phyloP scores from a whole-genome alignment of 441 rosid genomes.

The Metrosideros polymorpha region DNA sequence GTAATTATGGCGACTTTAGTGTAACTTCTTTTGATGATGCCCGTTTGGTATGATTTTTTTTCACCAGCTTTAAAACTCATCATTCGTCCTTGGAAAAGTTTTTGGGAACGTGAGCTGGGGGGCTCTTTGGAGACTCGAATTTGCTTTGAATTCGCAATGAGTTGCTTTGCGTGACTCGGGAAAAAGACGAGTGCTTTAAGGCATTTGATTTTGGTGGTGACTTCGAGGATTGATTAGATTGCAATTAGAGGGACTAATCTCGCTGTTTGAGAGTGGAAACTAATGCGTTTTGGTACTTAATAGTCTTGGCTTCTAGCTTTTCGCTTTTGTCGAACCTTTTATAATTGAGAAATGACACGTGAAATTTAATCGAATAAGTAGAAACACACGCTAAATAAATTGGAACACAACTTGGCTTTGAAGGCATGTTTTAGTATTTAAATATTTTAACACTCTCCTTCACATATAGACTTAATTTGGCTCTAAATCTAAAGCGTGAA shows the following conservation, averaged over 20 bases:
- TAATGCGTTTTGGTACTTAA: neutral
- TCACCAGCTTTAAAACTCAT: neutral
- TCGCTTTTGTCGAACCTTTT: neutral
- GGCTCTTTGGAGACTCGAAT: neutral
- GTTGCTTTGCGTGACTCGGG: neutral
- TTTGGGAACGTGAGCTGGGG: neutral
- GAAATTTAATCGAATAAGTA: rapidly evolving
- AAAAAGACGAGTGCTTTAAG: neutral
- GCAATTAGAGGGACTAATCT: neutral
- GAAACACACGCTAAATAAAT: neutral
- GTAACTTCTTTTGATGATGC: neutral
- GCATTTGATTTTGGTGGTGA: neutral
- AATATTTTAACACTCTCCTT: neutral
- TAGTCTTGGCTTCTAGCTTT: neutral
- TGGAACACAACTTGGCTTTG: neutral
- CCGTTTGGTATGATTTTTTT: neutral
- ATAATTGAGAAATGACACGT: neutral
- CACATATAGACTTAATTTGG: neutral
- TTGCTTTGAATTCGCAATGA: neutral
- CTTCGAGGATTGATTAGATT: neutral
- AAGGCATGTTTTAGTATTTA: neutral
- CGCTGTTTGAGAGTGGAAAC: neutral
- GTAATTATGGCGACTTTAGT: neutral
- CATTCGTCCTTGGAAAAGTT: neutral
- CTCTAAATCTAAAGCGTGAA: neutral